phyloP scores from a whole-genome alignment of 805 yeast genomes.

The Scheffersomyces coipomensis region DNA sequence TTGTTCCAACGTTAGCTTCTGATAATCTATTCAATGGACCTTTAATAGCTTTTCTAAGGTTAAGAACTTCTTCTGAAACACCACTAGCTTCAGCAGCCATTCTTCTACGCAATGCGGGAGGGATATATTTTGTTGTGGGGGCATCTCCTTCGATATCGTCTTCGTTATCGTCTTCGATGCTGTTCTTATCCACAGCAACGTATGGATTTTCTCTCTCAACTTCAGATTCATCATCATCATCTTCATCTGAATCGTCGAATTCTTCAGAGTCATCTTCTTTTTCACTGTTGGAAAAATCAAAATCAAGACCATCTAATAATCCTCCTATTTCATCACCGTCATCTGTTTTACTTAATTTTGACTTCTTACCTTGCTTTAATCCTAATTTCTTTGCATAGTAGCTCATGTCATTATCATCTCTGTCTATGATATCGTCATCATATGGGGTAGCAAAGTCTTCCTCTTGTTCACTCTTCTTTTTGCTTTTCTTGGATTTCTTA shows the following conservation, averaged over 20 bases:
- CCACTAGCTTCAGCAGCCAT: conserved; percentile 39
- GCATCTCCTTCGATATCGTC: conserved; percentile 6
- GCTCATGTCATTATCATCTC: conserved; percentile 76
- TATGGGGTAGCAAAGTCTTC: conserved; percentile 44
- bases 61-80: conserved; percentile 36
- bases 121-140: conserved; percentile 55
- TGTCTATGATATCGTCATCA: too few species aligned
- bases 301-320: conserved; percentile 72
- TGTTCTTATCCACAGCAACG: conserved; percentile 59
- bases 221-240: conserved; percentile 11
- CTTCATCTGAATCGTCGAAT: conserved; percentile 13
- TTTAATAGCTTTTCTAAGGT: conserved; percentile 63
- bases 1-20: conserved; percentile 74
- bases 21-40: conserved; percentile 87
- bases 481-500: conserved; percentile 4
- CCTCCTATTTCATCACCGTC: conserved; percentile 82
- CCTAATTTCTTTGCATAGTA: conserved; percentile 85
- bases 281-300: conserved; percentile 33
- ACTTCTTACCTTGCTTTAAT: conserved; percentile 50
- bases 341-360: conserved; percentile 45
- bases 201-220: conserved; percentile 66
- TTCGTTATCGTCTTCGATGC: conserved; percentile 5
- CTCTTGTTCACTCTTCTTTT: conserved; percentile 29
- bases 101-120: conserved; percentile 78
- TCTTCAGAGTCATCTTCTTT: conserved; percentile 15